Evolutionary conservation across 441 rosid genomes (phyloP).

Genomic region (Codiaeum variegatum): DNA sequence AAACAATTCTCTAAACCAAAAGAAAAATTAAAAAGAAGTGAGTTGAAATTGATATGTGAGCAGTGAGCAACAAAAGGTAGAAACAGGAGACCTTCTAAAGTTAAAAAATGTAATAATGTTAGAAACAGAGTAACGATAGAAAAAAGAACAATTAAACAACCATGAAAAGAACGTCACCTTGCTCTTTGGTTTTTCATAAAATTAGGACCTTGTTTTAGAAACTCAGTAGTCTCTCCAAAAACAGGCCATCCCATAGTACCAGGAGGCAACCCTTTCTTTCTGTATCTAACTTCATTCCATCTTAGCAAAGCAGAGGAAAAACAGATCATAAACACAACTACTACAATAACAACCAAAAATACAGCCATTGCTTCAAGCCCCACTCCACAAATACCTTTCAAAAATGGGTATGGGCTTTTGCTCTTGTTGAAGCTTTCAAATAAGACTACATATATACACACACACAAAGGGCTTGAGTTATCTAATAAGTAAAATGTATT

Average conservation of each 20-base stretch:
- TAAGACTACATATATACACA: constrained; percentile 28
- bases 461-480: constrained; percentile 23
- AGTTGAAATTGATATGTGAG: constrained; percentile 16
- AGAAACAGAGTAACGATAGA: background rate
- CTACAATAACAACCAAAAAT: constrained; percentile 38
- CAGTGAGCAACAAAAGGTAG: background rate
- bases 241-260: constrained; percentile 99
- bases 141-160: background rate
- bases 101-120: background rate
- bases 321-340: constrained; percentile 43
- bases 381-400: constrained; percentile 20
- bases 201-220: constrained; percentile 87
- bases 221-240: constrained; percentile 89
- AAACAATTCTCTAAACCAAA: background rate
- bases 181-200: constrained; percentile 82
- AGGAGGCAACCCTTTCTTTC: constrained; percentile 78
- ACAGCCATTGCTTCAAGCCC: constrained; percentile 50
- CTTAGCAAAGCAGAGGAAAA: constrained; percentile 58
- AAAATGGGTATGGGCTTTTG: constrained; percentile 37
- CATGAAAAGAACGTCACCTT: constrained; percentile 35
- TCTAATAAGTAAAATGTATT: background rate
- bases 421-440: constrained; percentile 23
- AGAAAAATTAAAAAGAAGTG: background rate
- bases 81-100: constrained; percentile 7
- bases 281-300: constrained; percentile 79